These are phyloP conservation scores for Nicotiana obtusifolia DNA, from an alignment of 257 asterid genomes.

Conservation along the genomic window DNA sequence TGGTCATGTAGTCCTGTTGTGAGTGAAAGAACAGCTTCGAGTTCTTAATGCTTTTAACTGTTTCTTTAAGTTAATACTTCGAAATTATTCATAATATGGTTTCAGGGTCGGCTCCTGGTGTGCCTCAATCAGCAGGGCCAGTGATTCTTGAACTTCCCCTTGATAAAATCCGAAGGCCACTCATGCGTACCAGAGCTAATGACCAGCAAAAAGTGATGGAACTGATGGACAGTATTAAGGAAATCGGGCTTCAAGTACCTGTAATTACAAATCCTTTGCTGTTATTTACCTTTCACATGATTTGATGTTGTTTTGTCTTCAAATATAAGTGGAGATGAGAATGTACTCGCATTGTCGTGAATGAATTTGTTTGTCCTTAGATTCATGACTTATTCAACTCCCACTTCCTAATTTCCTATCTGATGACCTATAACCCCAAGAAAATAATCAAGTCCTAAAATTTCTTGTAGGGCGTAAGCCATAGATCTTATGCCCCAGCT, in stretches of 20 bases:
- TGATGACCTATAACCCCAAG: neutral
- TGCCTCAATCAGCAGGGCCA: conserved; percentile 64
- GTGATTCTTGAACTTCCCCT: conserved; percentile 80
- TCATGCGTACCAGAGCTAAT: conserved; percentile 82
- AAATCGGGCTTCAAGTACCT: conserved; percentile 98
- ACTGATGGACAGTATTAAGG: conserved; percentile 68
- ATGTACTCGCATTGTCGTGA: neutral
- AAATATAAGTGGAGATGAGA: neutral
- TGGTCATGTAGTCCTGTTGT: neutral
- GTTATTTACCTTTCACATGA: neutral
- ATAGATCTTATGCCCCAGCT: neutral
- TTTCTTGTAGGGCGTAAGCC: neutral
- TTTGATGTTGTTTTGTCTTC: neutral
- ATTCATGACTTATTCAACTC: neutral
- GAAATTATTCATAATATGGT: neutral
- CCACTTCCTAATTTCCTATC: neutral
- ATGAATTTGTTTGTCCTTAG: neutral
- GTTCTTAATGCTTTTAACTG: neutral
- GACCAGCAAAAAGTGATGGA: conserved; percentile 73
- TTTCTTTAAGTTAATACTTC: neutral
- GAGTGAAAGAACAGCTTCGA: neutral
- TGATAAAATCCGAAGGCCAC: conserved; percentile 76
- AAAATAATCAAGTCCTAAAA: neutral
- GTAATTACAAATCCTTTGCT: conserved; percentile 36
- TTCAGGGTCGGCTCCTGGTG: conserved; percentile 61